Base-by-base conservation (phyloP, 768 basidiomycete genomes). In the Leccinum fibrillosum region DNA sequence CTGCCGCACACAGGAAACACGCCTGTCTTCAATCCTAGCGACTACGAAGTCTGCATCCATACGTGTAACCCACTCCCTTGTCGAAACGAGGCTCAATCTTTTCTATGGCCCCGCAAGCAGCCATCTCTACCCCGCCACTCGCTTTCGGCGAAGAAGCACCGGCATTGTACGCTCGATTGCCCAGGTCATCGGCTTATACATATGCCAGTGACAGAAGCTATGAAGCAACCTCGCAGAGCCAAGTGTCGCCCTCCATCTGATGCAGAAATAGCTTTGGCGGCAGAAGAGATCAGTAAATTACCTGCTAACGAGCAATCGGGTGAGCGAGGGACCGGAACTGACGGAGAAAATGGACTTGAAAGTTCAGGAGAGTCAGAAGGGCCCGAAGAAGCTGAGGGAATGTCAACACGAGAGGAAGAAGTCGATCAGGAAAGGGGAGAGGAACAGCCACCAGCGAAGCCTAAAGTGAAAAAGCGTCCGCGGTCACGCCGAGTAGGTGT, bases 21-120 rank as follows among this genome's bases (percentile, higher is more conserved):
- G 3, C 10, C 3, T 15, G n/a, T 2, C 15, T 32, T 42, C 54
- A 57, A 61, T 49, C 7, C 60, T 25, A 26, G 32, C 2, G 61
- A 70, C 21, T 63, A 59, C 15, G 69, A 70, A 56, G 35, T 70
- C 15, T 69, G 68, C 52, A 70, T 68, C 25, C 68, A 69, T 19
- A 68, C 69, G 1, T 70, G 69, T 47, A 69, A 63, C 42, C 25
- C 47, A 2, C 17, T 39, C 30, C 68, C 57, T 2, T 69, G 68
- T 58, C 68, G 69, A 45, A 70, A 69, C 15, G 68, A 68, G 53
- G 63, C 69, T 23, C 59, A 55, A 1, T 70, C 68, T 26, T 65
- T 70, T 50, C 52, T 70, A 28, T 69, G 68, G 67, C 49, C 48
- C 3, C 68, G 68, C 49, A 69, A 35, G 19, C 54, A 58, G 48